phyloP scores from a whole-genome alignment of 495 filamentous ascomycete genomes.

The Clohesyomyces aquaticus region DNA sequence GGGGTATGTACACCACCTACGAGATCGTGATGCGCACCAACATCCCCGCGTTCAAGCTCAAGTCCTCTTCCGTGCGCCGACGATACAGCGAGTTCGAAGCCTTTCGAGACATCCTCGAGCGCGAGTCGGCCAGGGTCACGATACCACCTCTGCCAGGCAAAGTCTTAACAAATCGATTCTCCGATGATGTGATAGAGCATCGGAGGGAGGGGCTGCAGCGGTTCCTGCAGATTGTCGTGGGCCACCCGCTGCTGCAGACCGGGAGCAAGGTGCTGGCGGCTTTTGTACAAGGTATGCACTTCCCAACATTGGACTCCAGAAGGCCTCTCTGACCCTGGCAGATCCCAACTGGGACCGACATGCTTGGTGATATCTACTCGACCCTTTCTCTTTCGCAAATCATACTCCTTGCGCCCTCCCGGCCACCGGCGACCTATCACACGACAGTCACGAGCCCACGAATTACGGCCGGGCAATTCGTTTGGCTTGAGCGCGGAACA shows the following conservation, averaged over 20 bases:
- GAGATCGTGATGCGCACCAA: slow-evolving; percentile 97
- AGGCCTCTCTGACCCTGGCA: neutral
- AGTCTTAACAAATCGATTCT: slow-evolving; percentile 97
- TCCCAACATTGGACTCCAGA: neutral
- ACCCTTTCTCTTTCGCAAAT: neutral
- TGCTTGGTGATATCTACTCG: slow-evolving; percentile 27
- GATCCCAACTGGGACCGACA: slow-evolving; percentile 44
- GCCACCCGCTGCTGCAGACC: slow-evolving; percentile 94
- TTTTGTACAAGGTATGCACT: slow-evolving; percentile 86
- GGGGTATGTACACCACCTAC: slow-evolving; percentile 98
- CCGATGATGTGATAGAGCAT: slow-evolving; percentile 97
- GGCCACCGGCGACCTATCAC: slow-evolving; percentile 10
- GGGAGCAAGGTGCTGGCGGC: slow-evolving; percentile 94
- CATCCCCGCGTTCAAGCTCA: slow-evolving; percentile 97
- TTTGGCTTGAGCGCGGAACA: too few species aligned
- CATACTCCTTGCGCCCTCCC: too few species aligned
- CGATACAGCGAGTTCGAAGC: slow-evolving; percentile 98
- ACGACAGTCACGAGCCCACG: slow-evolving; percentile 28
- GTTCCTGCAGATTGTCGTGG: slow-evolving; percentile 96
- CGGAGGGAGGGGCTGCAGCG: slow-evolving; percentile 87
- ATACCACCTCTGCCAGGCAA: slow-evolving; percentile 96
- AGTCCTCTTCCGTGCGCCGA: slow-evolving; percentile 80
- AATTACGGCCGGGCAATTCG: neutral
- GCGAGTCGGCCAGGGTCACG: slow-evolving; percentile 89
- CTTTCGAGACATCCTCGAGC: slow-evolving; percentile 97